Percentiles rank a stretch among this genome's conserved stretches.
Conservation (phyloP, 345 rosid genomes). For the Sisymbrium altissimum region DNA sequence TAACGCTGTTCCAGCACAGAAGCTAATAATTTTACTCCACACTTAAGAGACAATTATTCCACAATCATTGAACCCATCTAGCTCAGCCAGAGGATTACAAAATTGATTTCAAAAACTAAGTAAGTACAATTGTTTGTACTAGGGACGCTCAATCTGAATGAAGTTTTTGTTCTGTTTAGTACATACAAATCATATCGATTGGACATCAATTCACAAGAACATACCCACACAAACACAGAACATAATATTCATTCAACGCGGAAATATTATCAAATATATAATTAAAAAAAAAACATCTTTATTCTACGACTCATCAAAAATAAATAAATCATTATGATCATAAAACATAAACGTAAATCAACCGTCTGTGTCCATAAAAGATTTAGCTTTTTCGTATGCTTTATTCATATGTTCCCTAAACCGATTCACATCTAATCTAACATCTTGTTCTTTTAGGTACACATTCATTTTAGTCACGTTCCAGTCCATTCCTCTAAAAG, state of each 20-base stretch:
- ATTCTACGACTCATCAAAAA: not conserved
- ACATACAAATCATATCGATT: not conserved
- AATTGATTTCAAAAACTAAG: not conserved
- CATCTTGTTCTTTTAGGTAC: constrained; percentile 59
- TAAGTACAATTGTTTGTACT: not conserved
- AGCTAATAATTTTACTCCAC: not conserved
- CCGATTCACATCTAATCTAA: constrained; percentile 42
- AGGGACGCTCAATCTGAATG: not conserved
- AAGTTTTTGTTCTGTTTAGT: not conserved
- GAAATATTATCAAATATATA: too few relatives aligned
- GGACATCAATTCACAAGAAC: not conserved
- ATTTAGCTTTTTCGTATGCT: constrained; percentile 40
- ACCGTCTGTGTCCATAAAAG: constrained; percentile 38
- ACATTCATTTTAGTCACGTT: constrained; percentile 40
- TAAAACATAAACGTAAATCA: not conserved
- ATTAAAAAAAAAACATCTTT: too few relatives aligned
- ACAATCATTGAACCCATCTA: not conserved
- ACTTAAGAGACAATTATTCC: not conserved
- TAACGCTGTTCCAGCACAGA: not conserved
- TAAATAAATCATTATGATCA: not conserved
- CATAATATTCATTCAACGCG: not conserved
- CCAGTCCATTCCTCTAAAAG: constrained; percentile 40
- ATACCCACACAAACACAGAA: not conserved
- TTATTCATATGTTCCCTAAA: constrained; percentile 41
- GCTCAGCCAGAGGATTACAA: not conserved